A percentile compares a stretch with the other conserved stretches of the same genome.
Evolutionary conservation across 1,139 yeast genomes (phyloP).

Genomic region (Candida glucosophila): DNA sequence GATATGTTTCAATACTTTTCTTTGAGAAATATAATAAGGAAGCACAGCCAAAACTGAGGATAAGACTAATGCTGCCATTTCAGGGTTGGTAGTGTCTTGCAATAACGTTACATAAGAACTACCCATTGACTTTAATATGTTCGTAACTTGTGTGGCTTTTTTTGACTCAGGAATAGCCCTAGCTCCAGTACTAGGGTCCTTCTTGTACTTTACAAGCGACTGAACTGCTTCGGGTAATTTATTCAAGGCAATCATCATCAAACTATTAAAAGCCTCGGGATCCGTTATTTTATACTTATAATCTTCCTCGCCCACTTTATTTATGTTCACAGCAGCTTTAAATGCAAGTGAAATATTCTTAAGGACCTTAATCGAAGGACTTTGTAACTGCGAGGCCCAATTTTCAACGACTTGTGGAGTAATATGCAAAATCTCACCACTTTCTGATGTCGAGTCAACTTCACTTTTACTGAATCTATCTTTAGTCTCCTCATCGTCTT

Average conservation of each 20-base stretch:
- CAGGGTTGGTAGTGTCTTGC: slow-evolving; percentile 68
- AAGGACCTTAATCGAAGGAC: slow-evolving; percentile 55
- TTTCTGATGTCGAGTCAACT: slow-evolving; percentile 16
- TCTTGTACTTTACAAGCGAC: slow-evolving; percentile 55
- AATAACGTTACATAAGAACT: slow-evolving; percentile 59
- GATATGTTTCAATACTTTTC: slow-evolving; percentile 70
- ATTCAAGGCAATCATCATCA: slow-evolving; percentile 66
- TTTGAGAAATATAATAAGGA: slow-evolving; percentile 73
- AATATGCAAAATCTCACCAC: too few species aligned
- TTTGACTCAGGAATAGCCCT: slow-evolving; percentile 52
- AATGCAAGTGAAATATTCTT: slow-evolving; percentile 73
- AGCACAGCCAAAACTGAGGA: slow-evolving; percentile 65
- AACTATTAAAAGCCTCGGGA: slow-evolving; percentile 66
- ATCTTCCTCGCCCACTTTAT: slow-evolving; percentile 43
- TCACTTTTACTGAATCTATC: slow-evolving; percentile 18
- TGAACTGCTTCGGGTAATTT: slow-evolving; percentile 68
- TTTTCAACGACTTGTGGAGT: slow-evolving; percentile 52
- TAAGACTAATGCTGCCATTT: slow-evolving; percentile 67
- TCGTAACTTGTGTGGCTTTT: slow-evolving; percentile 50
- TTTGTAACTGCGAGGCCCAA: slow-evolving; percentile 57
- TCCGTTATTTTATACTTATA: slow-evolving; percentile 68
- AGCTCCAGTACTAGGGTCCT: slow-evolving; percentile 33
- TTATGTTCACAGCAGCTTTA: slow-evolving; percentile 74
- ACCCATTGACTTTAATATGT: slow-evolving; percentile 67
- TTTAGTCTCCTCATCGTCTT: slow-evolving; percentile 48